A percentile compares a stretch with the other conserved stretches of the same genome.
phyloP scores from a whole-genome alignment of 352 stramenopile genomes.

The Phytophthora citrophthora region DNA sequence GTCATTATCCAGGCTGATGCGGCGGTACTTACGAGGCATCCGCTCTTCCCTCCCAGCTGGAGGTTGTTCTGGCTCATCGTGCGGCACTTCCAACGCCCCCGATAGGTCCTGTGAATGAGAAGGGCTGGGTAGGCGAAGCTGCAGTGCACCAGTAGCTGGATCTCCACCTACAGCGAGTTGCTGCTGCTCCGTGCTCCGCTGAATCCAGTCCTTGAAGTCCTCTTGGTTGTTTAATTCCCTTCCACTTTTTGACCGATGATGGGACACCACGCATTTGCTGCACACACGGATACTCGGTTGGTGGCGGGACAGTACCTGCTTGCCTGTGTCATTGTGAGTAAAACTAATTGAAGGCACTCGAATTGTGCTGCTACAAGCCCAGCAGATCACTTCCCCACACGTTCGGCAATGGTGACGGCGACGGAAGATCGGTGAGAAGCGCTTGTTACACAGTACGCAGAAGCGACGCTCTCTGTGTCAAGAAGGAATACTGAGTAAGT shows the following conservation, averaged over 20 bases:
- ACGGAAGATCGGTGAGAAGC: conserved; percentile 86
- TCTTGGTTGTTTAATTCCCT: conserved; percentile 80
- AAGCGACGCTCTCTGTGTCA: conserved; percentile 70
- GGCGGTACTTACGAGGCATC: conserved; percentile 59
- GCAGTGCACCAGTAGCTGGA: conserved; percentile 22
- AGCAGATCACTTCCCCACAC: conserved; percentile 90
- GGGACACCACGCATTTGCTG: conserved; percentile 81
- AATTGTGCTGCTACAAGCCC: conserved; percentile 87
- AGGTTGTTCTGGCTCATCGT: conserved; percentile 27
- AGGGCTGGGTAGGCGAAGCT: conserved; percentile 57
- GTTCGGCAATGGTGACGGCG: conserved; percentile 89
- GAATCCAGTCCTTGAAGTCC: conserved; percentile 84
- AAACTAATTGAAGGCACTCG: conserved; percentile 87
- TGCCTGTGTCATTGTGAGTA: conserved; percentile 81
- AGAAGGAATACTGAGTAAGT: conserved; percentile 25
- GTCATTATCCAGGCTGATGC: conserved; percentile 70
- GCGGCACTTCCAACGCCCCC: conserved; percentile 39
- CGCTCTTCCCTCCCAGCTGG: conserved; percentile 36
- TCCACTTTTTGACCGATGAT: conserved; percentile 77
- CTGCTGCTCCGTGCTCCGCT: conserved; percentile 65
- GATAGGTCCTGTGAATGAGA: conserved; percentile 75
- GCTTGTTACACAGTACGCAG: conserved; percentile 81
- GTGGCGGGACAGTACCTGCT: conserved; percentile 78
- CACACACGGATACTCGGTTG: conserved; percentile 87
- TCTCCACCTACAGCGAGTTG: conserved; percentile 35